Percentiles rank a stretch among this genome's conserved stretches.
Evolutionary conservation across 2,329 filamentous ascomycete genomes (phyloP).

Genomic region (Ambrosiella xylebori): DNA sequence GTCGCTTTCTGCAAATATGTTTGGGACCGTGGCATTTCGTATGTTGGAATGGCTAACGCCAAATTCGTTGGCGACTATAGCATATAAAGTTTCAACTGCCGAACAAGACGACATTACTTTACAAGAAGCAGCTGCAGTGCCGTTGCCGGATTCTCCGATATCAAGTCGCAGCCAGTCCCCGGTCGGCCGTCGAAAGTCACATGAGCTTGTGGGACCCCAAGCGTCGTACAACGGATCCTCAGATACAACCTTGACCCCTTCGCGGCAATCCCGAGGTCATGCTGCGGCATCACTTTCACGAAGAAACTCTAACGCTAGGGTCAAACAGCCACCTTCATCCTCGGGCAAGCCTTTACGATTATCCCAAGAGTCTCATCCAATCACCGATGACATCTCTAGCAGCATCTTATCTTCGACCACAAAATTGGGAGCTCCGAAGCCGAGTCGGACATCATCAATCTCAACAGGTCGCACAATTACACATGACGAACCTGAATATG

Average conservation of each 20-base stretch:
- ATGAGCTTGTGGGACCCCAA: background rate
- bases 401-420: constrained; percentile 18
- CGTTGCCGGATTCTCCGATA: constrained; percentile 6
- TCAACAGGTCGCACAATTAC: constrained; percentile 1
- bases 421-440: constrained; percentile 14
- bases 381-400: constrained; percentile 19
- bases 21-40: constrained; percentile 48
- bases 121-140: constrained; percentile 10
- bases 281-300: constrained; percentile 8
- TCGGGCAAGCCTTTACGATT: constrained; percentile 10
- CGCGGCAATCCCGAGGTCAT: background rate
- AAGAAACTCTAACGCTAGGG: constrained; percentile 16
- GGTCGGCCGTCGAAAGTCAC: background rate
- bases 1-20: constrained; percentile 45
- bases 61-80: constrained; percentile 16
- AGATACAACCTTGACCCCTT: background rate
- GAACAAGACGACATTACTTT: constrained; percentile 11
- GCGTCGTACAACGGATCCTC: background rate
- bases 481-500: background rate
- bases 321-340: constrained; percentile 13
- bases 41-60: constrained; percentile 57
- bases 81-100: constrained; percentile 8
- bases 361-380: constrained; percentile 19
- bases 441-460: constrained; percentile 1
- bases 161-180: constrained; percentile 8